phyloP scores from a whole-genome alignment of 2,329 filamentous ascomycete species.

The Oidium heveae region DNA sequence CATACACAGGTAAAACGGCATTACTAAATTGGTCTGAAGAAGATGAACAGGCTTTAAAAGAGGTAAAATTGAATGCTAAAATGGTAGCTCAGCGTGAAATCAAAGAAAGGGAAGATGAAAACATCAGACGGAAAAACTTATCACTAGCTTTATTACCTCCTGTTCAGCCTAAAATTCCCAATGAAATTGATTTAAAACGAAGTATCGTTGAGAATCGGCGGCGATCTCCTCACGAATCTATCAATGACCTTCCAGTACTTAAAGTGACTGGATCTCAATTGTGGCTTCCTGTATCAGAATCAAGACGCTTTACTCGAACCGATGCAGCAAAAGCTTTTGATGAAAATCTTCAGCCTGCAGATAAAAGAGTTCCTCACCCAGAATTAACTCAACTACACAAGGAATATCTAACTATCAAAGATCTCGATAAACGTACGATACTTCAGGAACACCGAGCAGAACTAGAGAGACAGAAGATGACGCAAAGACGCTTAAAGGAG shows the following conservation, averaged over 20 bases:
- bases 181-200: conserved; percentile 24
- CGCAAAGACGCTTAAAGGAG: conserved; percentile 12
- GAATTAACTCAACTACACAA: conserved; percentile 32
- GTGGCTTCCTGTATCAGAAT: conserved; percentile 38
- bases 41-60: background rate
- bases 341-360: conserved; percentile 30
- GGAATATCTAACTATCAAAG: conserved; percentile 18
- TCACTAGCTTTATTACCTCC: background rate
- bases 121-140: background rate
- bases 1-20: conserved; percentile 22
- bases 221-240: conserved; percentile 25
- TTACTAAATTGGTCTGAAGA: background rate
- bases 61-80: background rate
- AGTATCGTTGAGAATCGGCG: background rate
- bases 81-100: background rate
- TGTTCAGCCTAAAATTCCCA: conserved; percentile 14
- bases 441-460: background rate
- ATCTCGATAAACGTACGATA: conserved; percentile 11
- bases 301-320: conserved; percentile 33
- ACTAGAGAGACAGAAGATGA: conserved; percentile 6
- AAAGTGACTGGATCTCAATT: conserved; percentile 34
- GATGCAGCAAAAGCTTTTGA: conserved; percentile 42
- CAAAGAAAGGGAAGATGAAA: background rate
- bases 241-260: conserved; percentile 41
- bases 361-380: conserved; percentile 34